Evolutionary conservation across 2,329 filamentous ascomycete genomes (phyloP).

Genomic region (Neofusicoccum kwambonambiense): DNA sequence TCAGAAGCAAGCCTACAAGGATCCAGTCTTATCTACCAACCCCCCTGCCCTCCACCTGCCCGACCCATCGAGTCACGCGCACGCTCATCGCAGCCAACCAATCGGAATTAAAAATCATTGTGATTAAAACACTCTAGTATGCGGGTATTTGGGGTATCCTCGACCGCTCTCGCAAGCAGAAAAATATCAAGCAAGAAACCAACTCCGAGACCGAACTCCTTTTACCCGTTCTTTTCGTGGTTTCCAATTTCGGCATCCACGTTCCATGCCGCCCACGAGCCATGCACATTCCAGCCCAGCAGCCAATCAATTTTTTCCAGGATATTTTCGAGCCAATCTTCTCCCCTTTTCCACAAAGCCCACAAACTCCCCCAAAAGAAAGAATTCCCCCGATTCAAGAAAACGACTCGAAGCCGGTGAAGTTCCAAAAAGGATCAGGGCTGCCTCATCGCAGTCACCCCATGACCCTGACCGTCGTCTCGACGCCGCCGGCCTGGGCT

Average conservation of each 20-base stretch:
- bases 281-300: no score
- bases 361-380: not conserved
- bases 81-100: no score
- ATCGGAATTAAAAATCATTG: not conserved
- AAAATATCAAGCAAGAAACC: not conserved
- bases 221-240: not conserved
- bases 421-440: not conserved
- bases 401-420: no score
- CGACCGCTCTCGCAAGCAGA: not conserved
- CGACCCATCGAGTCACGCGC: no score
- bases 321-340: not conserved
- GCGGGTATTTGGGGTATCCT: not conserved
- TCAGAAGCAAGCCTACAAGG: no score
- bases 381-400: not conserved
- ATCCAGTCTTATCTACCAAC: no score
- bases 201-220: not conserved
- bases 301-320: not conserved
- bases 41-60: no score
- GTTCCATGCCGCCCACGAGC: not conserved
- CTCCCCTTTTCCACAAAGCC: not conserved
- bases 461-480: not conserved
- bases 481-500: not conserved
- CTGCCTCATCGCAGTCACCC: not conserved
- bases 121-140: not conserved
- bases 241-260: not conserved